Percentiles rank a stretch among this genome's conserved stretches.
These are phyloP conservation scores for Nosema muscidifuracis DNA, from an alignment of 371 early-diverging fungal genomes.

Conservation along the genomic window DNA sequence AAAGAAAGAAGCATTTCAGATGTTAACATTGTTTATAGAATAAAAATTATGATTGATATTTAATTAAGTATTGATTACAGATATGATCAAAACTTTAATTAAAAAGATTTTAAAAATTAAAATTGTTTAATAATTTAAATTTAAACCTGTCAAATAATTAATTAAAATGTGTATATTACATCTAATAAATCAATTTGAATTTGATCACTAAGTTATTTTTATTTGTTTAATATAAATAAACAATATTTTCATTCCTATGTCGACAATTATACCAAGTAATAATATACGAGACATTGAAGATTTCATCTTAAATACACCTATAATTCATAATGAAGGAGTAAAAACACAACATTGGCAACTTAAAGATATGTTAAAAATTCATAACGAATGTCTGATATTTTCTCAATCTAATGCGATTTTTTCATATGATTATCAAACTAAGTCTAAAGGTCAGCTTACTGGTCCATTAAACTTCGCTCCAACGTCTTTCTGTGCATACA, in stretches of 20 bases:
- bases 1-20: conserved; percentile 36
- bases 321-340: conserved; percentile 45
- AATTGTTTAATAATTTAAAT: neutral
- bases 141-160: neutral
- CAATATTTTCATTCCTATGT: neutral
- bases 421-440: conserved; percentile 65
- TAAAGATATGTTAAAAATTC: conserved; percentile 68
- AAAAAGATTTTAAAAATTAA: neutral
- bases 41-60: too few relatives aligned
- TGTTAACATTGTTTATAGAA: conserved; percentile 27
- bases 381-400: conserved; percentile 47
- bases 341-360: conserved; percentile 71
- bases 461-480: conserved; percentile 71
- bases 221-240: neutral
- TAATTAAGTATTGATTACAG: too few relatives aligned
- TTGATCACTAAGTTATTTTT: neutral
- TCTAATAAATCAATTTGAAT: neutral
- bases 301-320: conserved; percentile 35
- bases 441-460: conserved; percentile 66
- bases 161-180: too few relatives aligned
- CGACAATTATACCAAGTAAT: conserved; percentile 1
- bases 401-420: conserved; percentile 66
- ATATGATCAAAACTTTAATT: too few relatives aligned
- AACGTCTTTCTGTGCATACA: conserved; percentile 68
- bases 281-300: conserved; percentile 9